phyloP scores from a whole-genome alignment of 352 stramenopile genomes.

The Phytophthora citrophthora region DNA sequence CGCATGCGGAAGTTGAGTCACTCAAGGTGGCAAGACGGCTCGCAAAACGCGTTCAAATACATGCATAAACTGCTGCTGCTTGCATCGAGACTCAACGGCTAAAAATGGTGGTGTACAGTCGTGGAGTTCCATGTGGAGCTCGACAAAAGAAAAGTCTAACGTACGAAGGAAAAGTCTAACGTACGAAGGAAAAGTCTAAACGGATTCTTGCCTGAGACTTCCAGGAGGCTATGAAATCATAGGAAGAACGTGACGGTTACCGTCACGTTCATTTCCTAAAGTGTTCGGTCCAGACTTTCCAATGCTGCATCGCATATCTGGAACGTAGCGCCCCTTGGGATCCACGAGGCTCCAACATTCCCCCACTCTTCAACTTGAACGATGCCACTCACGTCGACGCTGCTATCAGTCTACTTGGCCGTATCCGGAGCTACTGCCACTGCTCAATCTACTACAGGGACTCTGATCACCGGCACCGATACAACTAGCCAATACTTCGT shows the following conservation, averaged over 20 bases:
- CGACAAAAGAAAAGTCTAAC: background rate
- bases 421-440: conserved; percentile 3
- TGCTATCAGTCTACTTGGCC: conserved; percentile 6
- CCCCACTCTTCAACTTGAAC: conserved; percentile 11
- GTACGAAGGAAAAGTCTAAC: background rate
- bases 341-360: background rate
- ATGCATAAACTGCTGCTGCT: too few relatives aligned
- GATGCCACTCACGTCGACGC: conserved; percentile 16
- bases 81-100: too few relatives aligned
- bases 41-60: too few relatives aligned
- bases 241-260: background rate
- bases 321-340: background rate
- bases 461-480: conserved; percentile 10
- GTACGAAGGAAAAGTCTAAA: background rate
- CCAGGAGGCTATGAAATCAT: too few relatives aligned
- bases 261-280: conserved; percentile 1
- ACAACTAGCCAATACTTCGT: background rate
- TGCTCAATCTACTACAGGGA: conserved; percentile 1
- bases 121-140: background rate
- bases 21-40: too few relatives aligned
- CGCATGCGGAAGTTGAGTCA: too few relatives aligned
- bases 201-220: background rate
- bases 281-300: background rate
- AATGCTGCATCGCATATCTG: conserved; percentile 5
- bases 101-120: background rate